Evolutionary conservation across 1,284 basidiomycete species (phyloP).

Genomic region (Gomphus sp.): DNA sequence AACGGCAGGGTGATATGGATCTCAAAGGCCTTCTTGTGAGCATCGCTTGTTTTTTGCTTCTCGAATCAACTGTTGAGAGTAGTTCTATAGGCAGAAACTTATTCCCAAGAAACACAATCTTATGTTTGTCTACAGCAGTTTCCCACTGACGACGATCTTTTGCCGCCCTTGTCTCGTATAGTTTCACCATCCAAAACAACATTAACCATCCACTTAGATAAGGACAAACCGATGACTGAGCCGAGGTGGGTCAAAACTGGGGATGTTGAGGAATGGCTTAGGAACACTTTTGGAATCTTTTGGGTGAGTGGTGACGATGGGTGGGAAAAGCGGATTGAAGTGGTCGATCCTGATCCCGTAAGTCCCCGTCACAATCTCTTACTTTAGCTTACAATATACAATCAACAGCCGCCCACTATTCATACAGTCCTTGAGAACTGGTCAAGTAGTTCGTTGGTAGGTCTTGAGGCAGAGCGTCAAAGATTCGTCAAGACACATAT

Average conservation of each 20-base stretch:
- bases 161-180: conserved; percentile 58
- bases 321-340: conserved; percentile 90
- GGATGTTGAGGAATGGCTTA: conserved; percentile 88
- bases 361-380: conserved; percentile 22
- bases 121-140: conserved; percentile 51
- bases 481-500: conserved; percentile 85
- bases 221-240: conserved; percentile 80
- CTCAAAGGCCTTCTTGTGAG: conserved; percentile 71
- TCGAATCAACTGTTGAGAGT: conserved; percentile 7
- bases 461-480: conserved; percentile 66
- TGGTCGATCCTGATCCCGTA: conserved; percentile 92
- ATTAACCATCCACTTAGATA: conserved; percentile 70
- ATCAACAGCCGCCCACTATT: conserved; percentile 76
- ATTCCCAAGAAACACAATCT: conserved; percentile 62
- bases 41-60: conserved; percentile 14
- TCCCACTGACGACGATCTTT: conserved; percentile 40
- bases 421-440: conserved; percentile 83
- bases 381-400: conserved; percentile 10
- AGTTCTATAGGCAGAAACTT: conserved; percentile 55
- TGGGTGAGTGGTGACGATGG: conserved; percentile 71
- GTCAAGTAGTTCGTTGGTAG: conserved; percentile 73
- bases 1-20: conserved; percentile 41
- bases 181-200: conserved; percentile 42
- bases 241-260: conserved; percentile 95
- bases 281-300: conserved; percentile 80